Evolutionary conservation across 192 early-diverging fungal genomes (phyloP), one percentile per base, ranked within the genome.

Genomic region (Glomus cerebriforme): DNA sequence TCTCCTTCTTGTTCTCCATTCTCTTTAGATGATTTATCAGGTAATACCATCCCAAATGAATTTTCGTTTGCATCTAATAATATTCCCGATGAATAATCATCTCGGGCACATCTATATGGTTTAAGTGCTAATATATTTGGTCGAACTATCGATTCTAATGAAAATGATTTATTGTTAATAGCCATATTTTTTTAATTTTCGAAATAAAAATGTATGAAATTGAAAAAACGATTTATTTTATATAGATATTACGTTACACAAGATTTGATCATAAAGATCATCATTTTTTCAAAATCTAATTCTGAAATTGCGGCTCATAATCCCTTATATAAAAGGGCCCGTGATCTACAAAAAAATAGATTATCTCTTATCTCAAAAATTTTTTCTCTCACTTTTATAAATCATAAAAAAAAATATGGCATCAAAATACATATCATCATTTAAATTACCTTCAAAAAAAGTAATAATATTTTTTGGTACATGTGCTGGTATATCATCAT

Each of bases 41-140:
- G 66, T 22, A 68, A 37, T 39, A 71, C 15, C 0, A 92, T 85
- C 0, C 98, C 98, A 82, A 92, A 95, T 72, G 95, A 90, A 88
- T 99, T 99, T 83, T 99, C 97, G 83, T 99, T 99, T 39, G 98
- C 97, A 81, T 99, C 97, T n/a, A 99, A 90, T 17, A 99, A 86
- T 65, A 99, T 93, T 31, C 98, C 98, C 9, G 84, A 82, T 68
- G 88, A 92, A 83, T 96, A 99, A 86, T 99, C 98, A 82, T 99
- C 98, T 75, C 98, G 92, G 43, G 98, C 98, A 83, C 97, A 98
- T 81, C 97, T 92, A 85, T 99, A 99, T 27, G 98, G 97, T 79
- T 91, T 87, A 43, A 96, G 87, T 45, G 86, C 79, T 64, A 90
- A 83, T 81, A 96, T 96, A 78, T 96, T 96, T 35, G 94, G 95